Evolutionary conservation across 75 land plant genomes (phyloP).

Genomic region (Selaginella moellendorffii): DNA sequence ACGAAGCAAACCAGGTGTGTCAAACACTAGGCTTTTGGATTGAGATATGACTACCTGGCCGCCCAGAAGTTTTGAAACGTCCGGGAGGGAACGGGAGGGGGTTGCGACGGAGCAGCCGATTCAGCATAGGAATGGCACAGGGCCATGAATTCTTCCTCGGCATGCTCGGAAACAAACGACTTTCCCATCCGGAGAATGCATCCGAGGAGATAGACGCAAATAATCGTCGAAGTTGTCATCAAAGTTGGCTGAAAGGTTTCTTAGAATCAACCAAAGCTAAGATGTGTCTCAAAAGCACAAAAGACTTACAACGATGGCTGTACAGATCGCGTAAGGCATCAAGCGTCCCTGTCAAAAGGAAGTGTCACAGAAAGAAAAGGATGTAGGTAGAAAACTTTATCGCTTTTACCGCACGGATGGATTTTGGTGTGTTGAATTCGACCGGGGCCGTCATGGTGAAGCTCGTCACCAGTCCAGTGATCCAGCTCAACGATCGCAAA

Average conservation of each 20-base stretch:
- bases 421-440: slow-evolving; percentile 13
- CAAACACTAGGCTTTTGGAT: background rate
- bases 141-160: slow-evolving; percentile 25
- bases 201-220: slow-evolving; percentile 25
- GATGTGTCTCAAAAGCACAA: background rate
- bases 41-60: slow-evolving; percentile 5
- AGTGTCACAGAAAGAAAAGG: background rate
- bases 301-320: slow-evolving; percentile 22
- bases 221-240: slow-evolving; percentile 27
- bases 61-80: slow-evolving; percentile 30
- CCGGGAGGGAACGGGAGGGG: slow-evolving; percentile 25
- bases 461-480: slow-evolving; percentile 26
- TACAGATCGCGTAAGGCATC: slow-evolving; percentile 24
- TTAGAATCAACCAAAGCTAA: background rate
- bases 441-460: slow-evolving; percentile 29
- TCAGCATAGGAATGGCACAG: slow-evolving; percentile 20
- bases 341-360: slow-evolving; percentile 13
- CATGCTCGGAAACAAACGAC: slow-evolving; percentile 26
- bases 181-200: slow-evolving; percentile 30
- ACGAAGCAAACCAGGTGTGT: background rate
- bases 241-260: slow-evolving; percentile 18
- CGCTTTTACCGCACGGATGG: slow-evolving; percentile 4
- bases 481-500: slow-evolving; percentile 25
- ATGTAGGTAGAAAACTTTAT: background rate
- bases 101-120: background rate